phyloP scores from a whole-genome alignment of 148 eudicot species.

The Nepenthes mirabilis region DNA sequence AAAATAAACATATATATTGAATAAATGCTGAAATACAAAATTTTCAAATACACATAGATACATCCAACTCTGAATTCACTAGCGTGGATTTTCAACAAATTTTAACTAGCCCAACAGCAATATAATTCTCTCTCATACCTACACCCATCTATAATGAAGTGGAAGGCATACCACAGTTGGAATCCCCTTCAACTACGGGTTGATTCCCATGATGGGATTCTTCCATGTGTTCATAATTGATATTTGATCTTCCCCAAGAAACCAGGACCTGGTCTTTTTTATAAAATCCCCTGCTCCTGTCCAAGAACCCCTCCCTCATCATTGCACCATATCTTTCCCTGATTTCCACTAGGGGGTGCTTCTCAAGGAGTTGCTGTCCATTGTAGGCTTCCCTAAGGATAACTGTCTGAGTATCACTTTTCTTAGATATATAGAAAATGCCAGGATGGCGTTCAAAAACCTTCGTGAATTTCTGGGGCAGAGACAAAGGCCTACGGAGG shows the following conservation, averaged over 20 bases:
- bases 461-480: conserved; percentile 90
- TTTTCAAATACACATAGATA: too few species aligned
- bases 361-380: conserved; percentile 41
- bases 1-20: too few species aligned
- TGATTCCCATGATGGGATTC: too few species aligned
- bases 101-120: too few species aligned
- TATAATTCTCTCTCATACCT: too few species aligned
- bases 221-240: too few species aligned
- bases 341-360: conserved; percentile 61
- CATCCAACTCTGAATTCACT: too few species aligned
- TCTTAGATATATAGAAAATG: conserved; percentile 73
- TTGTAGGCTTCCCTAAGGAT: conserved; percentile 70
- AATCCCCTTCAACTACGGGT: too few species aligned
- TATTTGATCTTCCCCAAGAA: conserved; percentile 6
- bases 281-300: conserved; percentile 65
- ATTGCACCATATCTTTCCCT: conserved; percentile 39
- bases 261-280: conserved; percentile 12
- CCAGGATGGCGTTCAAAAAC: conserved; percentile 94
- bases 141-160: too few species aligned
- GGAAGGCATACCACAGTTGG: too few species aligned
- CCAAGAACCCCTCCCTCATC: conserved; percentile 66
- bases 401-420: conserved; percentile 62
- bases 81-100: too few species aligned
- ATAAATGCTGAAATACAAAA: too few species aligned
- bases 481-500: conserved; percentile 47